Conservation (phyloP, 1,284 basidiomycete species). For the Puccinia polysora region DNA sequence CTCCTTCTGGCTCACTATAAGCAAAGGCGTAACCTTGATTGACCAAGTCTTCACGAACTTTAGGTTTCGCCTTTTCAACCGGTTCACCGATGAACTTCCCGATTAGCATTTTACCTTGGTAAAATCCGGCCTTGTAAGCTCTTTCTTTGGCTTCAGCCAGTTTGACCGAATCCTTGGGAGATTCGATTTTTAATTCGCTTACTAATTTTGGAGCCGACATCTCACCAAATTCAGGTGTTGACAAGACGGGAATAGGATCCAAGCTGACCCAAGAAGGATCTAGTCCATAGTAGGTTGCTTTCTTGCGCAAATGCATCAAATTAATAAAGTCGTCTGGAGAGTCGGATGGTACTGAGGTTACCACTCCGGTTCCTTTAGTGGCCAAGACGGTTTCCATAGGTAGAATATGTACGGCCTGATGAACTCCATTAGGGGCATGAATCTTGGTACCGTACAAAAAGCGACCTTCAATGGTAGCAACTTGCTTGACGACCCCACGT, state of each 20-base stretch:
- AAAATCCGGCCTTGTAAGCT: conserved; percentile 98
- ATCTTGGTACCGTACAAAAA: conserved; percentile 84
- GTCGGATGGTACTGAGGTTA: conserved; percentile 96
- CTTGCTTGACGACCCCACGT: conserved; percentile 65
- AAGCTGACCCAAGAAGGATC: conserved; percentile 80
- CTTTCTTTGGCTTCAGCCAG: conserved; percentile 95
- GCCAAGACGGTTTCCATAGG: conserved; percentile 97
- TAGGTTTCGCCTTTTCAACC: conserved; percentile 85
- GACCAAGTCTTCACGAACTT: conserved; percentile 81
- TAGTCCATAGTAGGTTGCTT: conserved; percentile 94
- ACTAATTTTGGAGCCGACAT: conserved; percentile 83
- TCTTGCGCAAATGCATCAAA: conserved; percentile 87
- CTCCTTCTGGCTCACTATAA: conserved; percentile 92
- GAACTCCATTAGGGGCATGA: conserved; percentile 76
- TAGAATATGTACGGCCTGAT: conserved; percentile 85
- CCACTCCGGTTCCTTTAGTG: conserved; percentile 97
- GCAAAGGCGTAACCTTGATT: conserved; percentile 71
- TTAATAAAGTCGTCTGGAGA: conserved; percentile 96
- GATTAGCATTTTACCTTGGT: conserved; percentile 80
- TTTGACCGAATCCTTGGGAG: conserved; percentile 87
- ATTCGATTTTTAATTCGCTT: conserved; percentile 88
- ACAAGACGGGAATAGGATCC: conserved; percentile 81
- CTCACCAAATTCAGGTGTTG: conserved; percentile 83
- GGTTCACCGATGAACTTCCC: conserved; percentile 81
- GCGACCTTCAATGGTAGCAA: conserved; percentile 71